phyloP scores from a whole-genome alignment of 2,329 filamentous ascomycete species.

The Aspergillus persii region DNA sequence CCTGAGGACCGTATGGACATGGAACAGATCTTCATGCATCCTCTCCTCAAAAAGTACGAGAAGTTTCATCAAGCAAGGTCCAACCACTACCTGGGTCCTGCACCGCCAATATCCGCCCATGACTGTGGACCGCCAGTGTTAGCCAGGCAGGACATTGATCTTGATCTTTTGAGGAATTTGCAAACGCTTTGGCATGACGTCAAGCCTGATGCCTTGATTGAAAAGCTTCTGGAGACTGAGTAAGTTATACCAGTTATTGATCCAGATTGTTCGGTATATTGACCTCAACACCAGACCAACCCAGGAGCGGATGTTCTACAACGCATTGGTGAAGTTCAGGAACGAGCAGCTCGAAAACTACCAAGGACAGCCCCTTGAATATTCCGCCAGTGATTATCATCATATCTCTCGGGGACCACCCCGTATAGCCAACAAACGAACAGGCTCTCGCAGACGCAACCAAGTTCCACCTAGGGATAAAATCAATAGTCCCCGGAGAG shows the following conservation, averaged over 20 bases:
- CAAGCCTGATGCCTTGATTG: constrained; percentile 67
- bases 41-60: constrained; percentile 80
- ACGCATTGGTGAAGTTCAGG: constrained; percentile 75
- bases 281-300: constrained; percentile 58
- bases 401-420: constrained; percentile 55
- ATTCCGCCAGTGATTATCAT: constrained; percentile 89
- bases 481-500: constrained; percentile 51
- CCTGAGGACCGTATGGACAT: constrained; percentile 78
- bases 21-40: constrained; percentile 79
- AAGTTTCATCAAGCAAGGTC: constrained; percentile 67
- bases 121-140: constrained; percentile 63
- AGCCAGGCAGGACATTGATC: constrained; percentile 67
- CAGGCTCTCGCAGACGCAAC: constrained; percentile 14
- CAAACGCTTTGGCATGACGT: constrained; percentile 89
- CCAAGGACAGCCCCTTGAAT: constrained; percentile 68
- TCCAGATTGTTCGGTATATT: not conserved
- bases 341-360: constrained; percentile 87
- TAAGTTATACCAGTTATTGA: constrained; percentile 44
- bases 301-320: constrained; percentile 92
- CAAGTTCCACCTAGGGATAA: constrained; percentile 47
- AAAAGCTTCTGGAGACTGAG: constrained; percentile 65
- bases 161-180: constrained; percentile 78
- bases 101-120: constrained; percentile 55
- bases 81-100: constrained; percentile 54
- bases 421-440: constrained; percentile 31